Evolutionary conservation across 1,139 yeast genomes (phyloP).

Genomic region (Candida gigantensis): DNA sequence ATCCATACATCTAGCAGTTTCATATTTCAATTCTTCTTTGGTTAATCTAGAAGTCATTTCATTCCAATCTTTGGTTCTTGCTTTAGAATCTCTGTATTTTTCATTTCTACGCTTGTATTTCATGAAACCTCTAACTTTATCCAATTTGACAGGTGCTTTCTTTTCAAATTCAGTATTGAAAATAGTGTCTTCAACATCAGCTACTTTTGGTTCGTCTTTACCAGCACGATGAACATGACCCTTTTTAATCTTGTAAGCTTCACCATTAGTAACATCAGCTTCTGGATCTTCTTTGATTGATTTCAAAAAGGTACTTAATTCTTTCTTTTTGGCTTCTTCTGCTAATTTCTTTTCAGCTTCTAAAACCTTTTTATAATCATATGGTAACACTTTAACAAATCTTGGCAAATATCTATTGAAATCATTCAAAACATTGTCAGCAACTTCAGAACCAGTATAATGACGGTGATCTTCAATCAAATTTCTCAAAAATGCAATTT

Average conservation of each 20-base stretch:
- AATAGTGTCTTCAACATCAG: constrained; percentile 88
- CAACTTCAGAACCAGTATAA: constrained; percentile 90
- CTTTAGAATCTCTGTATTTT: constrained; percentile 74
- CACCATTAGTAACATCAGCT: constrained; percentile 88
- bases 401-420: constrained; percentile 87
- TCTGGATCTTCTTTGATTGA: constrained; percentile 78
- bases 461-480: constrained; percentile 94
- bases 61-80: constrained; percentile 87
- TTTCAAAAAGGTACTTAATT: constrained; percentile 58
- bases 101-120: constrained; percentile 89
- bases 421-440: constrained; percentile 77
- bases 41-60: constrained; percentile 83
- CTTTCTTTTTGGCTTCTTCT: constrained; percentile 67
- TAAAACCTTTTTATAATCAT: constrained; percentile 86
- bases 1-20: constrained; percentile 99
- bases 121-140: constrained; percentile 88
- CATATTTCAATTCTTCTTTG: constrained; percentile 82
- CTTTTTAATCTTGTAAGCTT: constrained; percentile 55
- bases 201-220: constrained; percentile 75
- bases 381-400: constrained; percentile 91
- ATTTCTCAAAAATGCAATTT: constrained; percentile 92
- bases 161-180: constrained; percentile 66
- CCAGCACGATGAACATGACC: constrained; percentile 39
- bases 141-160: constrained; percentile 65
- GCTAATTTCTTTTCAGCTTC: constrained; percentile 72